Base-by-base conservation (phyloP, 345 rosid species). In the Pistacia vera region DNA sequence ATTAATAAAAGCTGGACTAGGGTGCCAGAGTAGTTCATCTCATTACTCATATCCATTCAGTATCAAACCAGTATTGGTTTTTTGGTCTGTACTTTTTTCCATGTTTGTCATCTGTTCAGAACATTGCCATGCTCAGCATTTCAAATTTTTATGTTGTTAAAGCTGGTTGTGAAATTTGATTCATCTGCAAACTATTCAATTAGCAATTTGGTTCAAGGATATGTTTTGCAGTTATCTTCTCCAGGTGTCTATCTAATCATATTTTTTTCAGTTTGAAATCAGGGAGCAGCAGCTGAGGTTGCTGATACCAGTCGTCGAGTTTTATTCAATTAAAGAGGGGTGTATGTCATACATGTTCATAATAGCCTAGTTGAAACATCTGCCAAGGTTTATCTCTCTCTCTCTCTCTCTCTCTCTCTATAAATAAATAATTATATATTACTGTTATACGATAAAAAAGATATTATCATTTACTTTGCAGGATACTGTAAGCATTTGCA, bases 281-380 rank as follows among this genome's bases (percentile, higher is more conserved):
- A 90, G 90, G 90, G 99, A 92, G 84, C 98, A 91, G 56, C 91
- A 89, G 63, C 86, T 90, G 76, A 80, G 91, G 79, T 92, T 93
- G 93, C 92, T 61, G 86, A 88, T 81, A 85, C 86, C 59, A 86
- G 80, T 83, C 84, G 17, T 88, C 94, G 54, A 90, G 97, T 65
- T 95, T 68, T 92, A 89, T 86, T 83, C 92, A 59, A 85, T 83
- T 82, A 93, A 95, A 82, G 97, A 93, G 98, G 99, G 93, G 76
- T 68, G 70, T 72, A 49, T 57, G 4, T 55, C 60, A 46, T 36
- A 44, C 44, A 38, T 44, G 10, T 56, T 54, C 28, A 67, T 46
- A 18, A 77, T 66, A 44, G 11, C n/a, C 10, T 71, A 5, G 70
- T 69, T 65, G 38, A 81, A 58, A 60, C 28, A 25, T 49, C 54